Evolutionary conservation across 2,329 filamentous ascomycete genomes (phyloP).

Genomic region (Colletotrichum sp.): DNA sequence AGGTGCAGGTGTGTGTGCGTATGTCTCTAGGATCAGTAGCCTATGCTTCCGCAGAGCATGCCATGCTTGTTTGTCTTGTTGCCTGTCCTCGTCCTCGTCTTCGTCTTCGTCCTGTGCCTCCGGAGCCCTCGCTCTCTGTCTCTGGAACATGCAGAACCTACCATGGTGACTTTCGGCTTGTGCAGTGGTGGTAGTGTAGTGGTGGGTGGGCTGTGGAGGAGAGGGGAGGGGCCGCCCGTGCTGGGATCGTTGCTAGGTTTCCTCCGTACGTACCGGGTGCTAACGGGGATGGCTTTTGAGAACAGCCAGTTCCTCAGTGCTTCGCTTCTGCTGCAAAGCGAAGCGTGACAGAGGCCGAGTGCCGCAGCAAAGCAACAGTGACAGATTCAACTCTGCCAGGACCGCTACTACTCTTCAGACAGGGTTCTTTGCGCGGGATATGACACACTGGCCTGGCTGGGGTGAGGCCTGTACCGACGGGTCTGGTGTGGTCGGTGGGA

Average conservation of each 20-base stretch:
- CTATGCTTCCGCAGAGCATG: background rate
- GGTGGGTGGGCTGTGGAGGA: background rate
- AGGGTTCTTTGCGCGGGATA: background rate
- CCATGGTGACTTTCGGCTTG: background rate
- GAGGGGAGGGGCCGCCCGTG: conserved; percentile 10
- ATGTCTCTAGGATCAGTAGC: background rate
- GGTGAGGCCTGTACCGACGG: background rate
- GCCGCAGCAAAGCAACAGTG: background rate
- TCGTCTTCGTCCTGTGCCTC: background rate
- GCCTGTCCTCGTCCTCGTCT: background rate
- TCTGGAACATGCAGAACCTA: background rate
- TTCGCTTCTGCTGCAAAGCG: background rate
- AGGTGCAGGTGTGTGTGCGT: background rate
- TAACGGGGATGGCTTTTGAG: background rate
- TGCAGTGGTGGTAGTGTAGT: background rate
- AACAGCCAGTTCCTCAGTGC: background rate
- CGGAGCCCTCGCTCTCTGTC: background rate
- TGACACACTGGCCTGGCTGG: conserved; percentile 1
- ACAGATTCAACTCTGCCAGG: background rate
- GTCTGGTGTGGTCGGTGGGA: background rate
- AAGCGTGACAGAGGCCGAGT: background rate
- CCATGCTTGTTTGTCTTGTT: background rate
- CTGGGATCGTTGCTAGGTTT: conserved; percentile 8
- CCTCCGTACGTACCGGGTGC: background rate
- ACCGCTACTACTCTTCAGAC: background rate